Base-by-base conservation (phyloP, 1,284 basidiomycete genomes). In the Leccinum colubrinum region DNA sequence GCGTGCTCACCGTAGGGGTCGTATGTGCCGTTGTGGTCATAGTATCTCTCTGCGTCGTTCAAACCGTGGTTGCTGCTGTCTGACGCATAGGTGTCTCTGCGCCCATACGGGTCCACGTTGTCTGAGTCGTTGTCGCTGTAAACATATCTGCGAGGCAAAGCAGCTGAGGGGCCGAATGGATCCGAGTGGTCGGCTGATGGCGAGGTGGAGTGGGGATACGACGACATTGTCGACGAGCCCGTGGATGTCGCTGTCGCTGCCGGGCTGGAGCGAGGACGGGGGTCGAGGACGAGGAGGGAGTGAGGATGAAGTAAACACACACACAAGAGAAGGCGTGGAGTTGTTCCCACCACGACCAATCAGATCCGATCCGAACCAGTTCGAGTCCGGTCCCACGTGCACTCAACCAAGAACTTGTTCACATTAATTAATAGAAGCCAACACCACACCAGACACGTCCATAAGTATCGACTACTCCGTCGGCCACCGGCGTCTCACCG, bases 51-150 rank as follows among this genome's bases (percentile, higher is more conserved):
- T 4, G 62, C n/a, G 59, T 85, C 86, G 62, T 87, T 83, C 61
- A 79, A 66, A 8, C 76, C 80, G 33, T 77, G 75, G 63, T 86
- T 85, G 75, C 90, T 91, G 68, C 83, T 83, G 71, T 91, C 90
- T 1, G 87, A 88, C 64, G 78, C 80, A 68, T 83, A 86, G n/a
- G 87, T 87, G 73, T 89, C 86, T 65, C 86, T 78, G 67, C 84
- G 81, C 55, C 79, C 79, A 65, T 78, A 78, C 58, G 79, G 78
- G 68, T 89, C 88, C 64, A 83, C 79, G 74, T 83, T 78, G 67
- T 91, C 91, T 41, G 87, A 88, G 66, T 93, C 90, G 70, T 85
- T 86, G 80, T 93, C 91, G 73, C 83, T 87, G 79, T 93, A 91
- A 69, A 90, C 86, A 73, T 89, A 90, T 71, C 83, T 79, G 56